Percentiles rank a stretch among this genome's conserved stretches.
Conservation (phyloP, 1,284 basidiomycete genomes). For the Ustilago cynodontis region DNA sequence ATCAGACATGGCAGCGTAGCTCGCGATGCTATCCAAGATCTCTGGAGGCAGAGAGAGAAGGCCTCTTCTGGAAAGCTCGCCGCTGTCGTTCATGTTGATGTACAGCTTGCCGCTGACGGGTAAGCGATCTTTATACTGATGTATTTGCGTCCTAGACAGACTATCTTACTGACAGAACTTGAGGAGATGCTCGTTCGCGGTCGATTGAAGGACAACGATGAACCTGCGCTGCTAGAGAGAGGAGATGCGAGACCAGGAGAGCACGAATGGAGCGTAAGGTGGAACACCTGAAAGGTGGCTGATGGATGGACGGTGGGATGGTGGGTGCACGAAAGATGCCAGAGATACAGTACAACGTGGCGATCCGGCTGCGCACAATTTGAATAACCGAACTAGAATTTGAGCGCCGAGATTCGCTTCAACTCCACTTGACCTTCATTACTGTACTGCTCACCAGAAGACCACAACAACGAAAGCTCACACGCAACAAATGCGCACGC, state of each 20-base stretch:
- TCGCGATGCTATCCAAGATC: slow-evolving; percentile 59
- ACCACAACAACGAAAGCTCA: not conserved
- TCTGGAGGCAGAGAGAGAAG: slow-evolving; percentile 54
- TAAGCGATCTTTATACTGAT: not conserved
- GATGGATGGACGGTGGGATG: not conserved
- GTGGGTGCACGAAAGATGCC: not conserved
- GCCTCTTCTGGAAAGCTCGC: slow-evolving; percentile 13
- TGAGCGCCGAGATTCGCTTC: not conserved
- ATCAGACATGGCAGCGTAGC: slow-evolving; percentile 42
- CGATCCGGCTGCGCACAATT: slow-evolving; percentile 11
- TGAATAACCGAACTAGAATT: slow-evolving; percentile 15
- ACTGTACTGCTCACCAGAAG: not conserved
- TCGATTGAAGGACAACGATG: not conserved
- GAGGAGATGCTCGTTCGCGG: not conserved
- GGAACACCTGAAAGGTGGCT: not conserved
- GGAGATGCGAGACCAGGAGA: too few species aligned
- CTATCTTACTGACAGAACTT: not conserved
- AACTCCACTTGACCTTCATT: not conserved
- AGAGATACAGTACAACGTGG: slow-evolving; percentile 2
- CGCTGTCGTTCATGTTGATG: slow-evolving; percentile 18
- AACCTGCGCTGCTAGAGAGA: too few species aligned
- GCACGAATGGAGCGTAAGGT: too few species aligned
- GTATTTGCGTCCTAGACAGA: too few species aligned
- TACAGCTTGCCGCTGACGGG: not conserved
- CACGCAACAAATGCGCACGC: not conserved